Base-by-base conservation (phyloP, 106 monocot species). In the Gastrodia elata region DNA sequence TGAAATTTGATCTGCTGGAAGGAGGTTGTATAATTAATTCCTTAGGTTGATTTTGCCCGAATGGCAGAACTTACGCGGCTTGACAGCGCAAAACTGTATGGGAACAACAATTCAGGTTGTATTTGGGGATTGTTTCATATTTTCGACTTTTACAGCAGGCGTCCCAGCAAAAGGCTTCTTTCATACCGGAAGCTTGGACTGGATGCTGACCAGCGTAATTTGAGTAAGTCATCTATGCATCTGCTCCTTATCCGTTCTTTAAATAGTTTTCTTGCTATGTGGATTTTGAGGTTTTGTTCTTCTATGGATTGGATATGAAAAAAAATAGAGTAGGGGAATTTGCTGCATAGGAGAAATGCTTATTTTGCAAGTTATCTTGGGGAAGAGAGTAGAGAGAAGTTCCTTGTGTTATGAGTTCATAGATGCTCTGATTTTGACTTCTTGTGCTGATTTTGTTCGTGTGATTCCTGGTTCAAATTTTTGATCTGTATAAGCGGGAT, bases 71-170 rank as follows among this genome's bases (percentile, higher is more conserved):
- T 73, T 13, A 48, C 73, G 38, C 71, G 65, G 72, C 48, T 65
- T 65, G 72, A 78, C 7, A 73, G 78, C 57, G 64, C 65, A 2
- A 44, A 1, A 67, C 33, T 65, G 37, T 73, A 48, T 52, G 72
- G 71, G 3, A 40, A 18, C 11, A 38, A 73, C 46, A 32, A 7
- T 67, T 7, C 38, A 41, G 65, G 78, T 11, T 78, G 64, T 73
- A 65, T 78, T 42, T 65, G 78, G 78, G 65, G 72, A 26, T 78
- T 78, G 24, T 39, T 72, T 73, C 71, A 49, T 61, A 25, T 78
- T 46, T 72, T 78, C 39, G 48, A 72, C 25, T 72, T 65, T 25
- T 33, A 78, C 32, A 32, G 24, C 16, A 64, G 59, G 48, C 46
- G n/a, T 10, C 28, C 30, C n/a, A 32, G 13, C 46, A 65, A 39